These are phyloP conservation scores for Zoysia japonica DNA, from an alignment of 176 grass and related monocot species.

Conservation along the genomic window DNA sequence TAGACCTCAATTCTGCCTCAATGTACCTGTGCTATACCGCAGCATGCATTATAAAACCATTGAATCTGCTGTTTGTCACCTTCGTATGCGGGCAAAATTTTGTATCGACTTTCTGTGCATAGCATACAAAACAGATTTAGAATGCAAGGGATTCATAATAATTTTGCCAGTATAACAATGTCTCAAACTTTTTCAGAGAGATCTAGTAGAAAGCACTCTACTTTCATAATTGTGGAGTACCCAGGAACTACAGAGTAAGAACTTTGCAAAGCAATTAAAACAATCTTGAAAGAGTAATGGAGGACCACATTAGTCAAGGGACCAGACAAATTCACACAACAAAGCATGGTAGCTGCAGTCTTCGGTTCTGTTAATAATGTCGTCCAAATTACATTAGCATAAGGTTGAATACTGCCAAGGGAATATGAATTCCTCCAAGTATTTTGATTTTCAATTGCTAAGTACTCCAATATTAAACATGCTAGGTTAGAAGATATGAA, in stretches of 20 bases:
- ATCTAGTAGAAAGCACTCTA: background rate
- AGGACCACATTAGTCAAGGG: background rate
- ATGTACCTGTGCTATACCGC: constrained; percentile 75
- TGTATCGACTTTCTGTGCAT: constrained; percentile 61
- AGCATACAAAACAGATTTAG: constrained; percentile 39
- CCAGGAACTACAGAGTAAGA: constrained; percentile 1
- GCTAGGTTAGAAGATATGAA: background rate
- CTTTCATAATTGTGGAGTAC: background rate
- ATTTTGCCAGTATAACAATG: background rate
- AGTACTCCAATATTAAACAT: too few species aligned
- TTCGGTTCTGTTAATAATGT: background rate
- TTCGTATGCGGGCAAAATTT: constrained; percentile 65
- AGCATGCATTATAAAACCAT: constrained; percentile 74
- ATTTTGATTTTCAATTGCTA: too few species aligned
- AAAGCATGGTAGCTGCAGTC: background rate
- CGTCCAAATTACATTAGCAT: background rate
- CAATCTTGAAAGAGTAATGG: constrained; percentile 3
- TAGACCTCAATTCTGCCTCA: background rate
- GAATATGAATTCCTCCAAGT: too few species aligned
- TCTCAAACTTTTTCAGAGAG: background rate
- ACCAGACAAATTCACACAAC: background rate
- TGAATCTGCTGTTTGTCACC: constrained; percentile 87
- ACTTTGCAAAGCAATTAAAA: background rate
- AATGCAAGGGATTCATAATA: background rate
- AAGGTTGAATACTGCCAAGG: background rate